Evolutionary conservation across 1,139 yeast genomes (phyloP), one percentile per base, ranked within the genome.

Genomic region (Wickerhamomyces sp.): DNA sequence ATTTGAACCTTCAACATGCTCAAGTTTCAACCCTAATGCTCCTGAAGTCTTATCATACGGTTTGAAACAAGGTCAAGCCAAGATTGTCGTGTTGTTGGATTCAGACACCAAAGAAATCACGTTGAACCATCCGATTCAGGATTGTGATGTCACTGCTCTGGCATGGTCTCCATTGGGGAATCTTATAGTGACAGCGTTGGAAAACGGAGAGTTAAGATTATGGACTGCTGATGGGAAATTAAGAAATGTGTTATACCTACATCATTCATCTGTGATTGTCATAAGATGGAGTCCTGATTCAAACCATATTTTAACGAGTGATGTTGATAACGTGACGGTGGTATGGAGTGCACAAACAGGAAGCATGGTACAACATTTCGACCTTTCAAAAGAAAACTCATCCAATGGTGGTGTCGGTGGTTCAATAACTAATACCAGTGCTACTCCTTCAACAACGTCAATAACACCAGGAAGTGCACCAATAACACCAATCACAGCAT

Each of bases 221-320:
- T 83, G 91, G 91, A 68, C 75, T 15, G 69, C 73, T 0, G 78
- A 75, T 35, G 91, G 89, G 0, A 68, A 68, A 28, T 64, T 86
- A 32, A 66, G 75, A 41, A 81, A 78, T 45, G 73, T 82, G 2
- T 70, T 78, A 41, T 62, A 70, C 18, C 56, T 70, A 28, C 85
- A 78, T 46, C 64, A 68, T 33, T 61, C 75, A 4, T 77, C 85
- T 1, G 64, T 78, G 0, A 46, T 77, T 9, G 54, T 64, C 1
- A 54, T 74, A 12, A 57, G 62, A 39, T 78, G 83, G 82, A 73
- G 70, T 36, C 55, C 62, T 3, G 59, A 64, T 26, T 66, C 69
- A 12, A 51, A 63, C 0, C 59, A 54, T 38, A 45, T 61, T 17
- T 31, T 63, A 4, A 55, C 65, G 0, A 45, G 55, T 10, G 68